Percentiles rank a stretch among this genome's conserved stretches.
phyloP scores from a whole-genome alignment of 2,329 filamentous ascomycete species.

The Mollisiaceae sp. region DNA sequence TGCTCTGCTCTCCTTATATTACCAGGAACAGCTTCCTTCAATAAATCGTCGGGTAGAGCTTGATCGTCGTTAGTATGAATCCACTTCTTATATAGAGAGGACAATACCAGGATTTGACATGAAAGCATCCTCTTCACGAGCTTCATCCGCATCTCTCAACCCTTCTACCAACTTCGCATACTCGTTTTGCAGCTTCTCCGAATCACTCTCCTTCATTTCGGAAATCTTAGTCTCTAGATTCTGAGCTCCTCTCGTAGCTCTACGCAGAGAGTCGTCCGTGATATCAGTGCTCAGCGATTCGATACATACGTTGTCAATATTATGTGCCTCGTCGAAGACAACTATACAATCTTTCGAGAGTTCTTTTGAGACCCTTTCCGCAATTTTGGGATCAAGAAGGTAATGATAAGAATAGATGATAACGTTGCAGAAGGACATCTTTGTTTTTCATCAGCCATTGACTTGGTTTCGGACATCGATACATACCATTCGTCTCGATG shows the following conservation, averaged over 20 bases:
- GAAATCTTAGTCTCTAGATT: constrained; percentile 90
- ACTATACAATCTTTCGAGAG: constrained; percentile 98
- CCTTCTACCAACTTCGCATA: constrained; percentile 96
- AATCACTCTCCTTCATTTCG: constrained; percentile 95
- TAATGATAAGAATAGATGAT: constrained; percentile 99
- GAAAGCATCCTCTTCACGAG: constrained; percentile 90
- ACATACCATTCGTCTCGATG: constrained; percentile 85
- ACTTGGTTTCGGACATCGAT: background rate
- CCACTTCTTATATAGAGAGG: background rate
- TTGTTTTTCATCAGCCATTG: constrained; percentile 22
- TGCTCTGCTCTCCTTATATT: constrained; percentile 97
- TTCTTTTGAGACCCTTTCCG: constrained; percentile 80
- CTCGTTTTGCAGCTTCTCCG: constrained; percentile 91
- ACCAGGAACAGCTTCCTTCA: constrained; percentile 94
- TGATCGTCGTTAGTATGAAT: constrained; percentile 21
- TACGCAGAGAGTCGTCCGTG: constrained; percentile 91
- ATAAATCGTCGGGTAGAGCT: constrained; percentile 87
- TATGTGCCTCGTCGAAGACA: constrained; percentile 98
- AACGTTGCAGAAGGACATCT: constrained; percentile 99
- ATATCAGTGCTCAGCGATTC: constrained; percentile 96
- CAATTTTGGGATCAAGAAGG: constrained; percentile 95
- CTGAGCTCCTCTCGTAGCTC: constrained; percentile 86
- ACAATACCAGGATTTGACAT: constrained; percentile 80
- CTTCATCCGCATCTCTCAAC: constrained; percentile 84
- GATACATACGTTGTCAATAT: constrained; percentile 99